Conservation (phyloP, 257 asterid species). For the Phtheirospermum japonicum region DNA sequence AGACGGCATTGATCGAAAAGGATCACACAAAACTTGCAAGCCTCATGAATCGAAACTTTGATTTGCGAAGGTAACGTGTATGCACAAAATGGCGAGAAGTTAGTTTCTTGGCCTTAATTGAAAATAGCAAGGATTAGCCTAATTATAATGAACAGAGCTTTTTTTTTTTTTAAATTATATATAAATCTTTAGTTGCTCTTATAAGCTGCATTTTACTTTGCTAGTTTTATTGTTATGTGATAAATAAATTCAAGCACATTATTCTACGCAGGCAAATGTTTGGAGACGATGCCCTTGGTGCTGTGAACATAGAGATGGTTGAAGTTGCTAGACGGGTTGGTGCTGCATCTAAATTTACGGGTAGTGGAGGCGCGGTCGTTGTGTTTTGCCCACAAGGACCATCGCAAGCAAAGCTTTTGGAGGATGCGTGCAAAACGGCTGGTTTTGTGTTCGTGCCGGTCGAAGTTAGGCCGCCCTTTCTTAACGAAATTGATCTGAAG, state of each 20-base stretch:
- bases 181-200: too few relatives aligned
- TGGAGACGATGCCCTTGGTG: constrained; percentile 85
- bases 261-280: constrained; percentile 60
- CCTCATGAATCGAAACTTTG: constrained; percentile 91
- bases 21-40: constrained; percentile 55
- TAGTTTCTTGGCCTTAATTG: not conserved
- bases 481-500: constrained; percentile 43
- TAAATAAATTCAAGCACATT: not conserved
- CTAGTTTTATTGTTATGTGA: not conserved
- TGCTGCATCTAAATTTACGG: constrained; percentile 92
- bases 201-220: not conserved
- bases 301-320: constrained; percentile 86
- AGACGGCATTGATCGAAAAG: constrained; percentile 58
- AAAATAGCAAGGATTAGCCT: not conserved
- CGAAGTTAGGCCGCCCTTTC: constrained; percentile 52
- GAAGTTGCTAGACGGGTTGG: constrained; percentile 74
- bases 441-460: constrained; percentile 64
- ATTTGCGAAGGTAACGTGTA: constrained; percentile 60
- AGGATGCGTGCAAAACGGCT: constrained; percentile 60
- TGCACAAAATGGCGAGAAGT: not conserved
- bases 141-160: too few relatives aligned
- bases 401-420: constrained; percentile 62
- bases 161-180: too few relatives aligned
- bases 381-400: constrained; percentile 85
- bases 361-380: constrained; percentile 92